These are phyloP conservation scores for Sporothrix inflata DNA, from an alignment of 2,329 filamentous ascomycete genomes.

Conservation along the genomic window DNA sequence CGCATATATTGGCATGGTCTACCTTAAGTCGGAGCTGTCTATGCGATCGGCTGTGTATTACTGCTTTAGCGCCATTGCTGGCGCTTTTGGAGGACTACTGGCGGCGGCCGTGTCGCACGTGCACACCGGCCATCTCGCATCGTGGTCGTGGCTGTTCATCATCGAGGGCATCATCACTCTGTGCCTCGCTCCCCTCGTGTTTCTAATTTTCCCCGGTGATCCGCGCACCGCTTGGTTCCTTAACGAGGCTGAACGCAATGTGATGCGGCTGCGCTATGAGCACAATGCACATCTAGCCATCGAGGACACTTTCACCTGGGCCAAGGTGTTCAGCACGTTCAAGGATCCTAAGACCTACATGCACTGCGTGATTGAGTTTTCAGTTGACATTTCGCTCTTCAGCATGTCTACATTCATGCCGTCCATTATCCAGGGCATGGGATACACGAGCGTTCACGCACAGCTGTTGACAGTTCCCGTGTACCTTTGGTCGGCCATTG, in stretches of 20 bases:
- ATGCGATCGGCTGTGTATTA: conserved; percentile 28
- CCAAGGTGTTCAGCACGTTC: conserved; percentile 36
- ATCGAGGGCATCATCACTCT: conserved; percentile 31
- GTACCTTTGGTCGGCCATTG: conserved; percentile 38
- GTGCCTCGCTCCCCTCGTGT: background rate
- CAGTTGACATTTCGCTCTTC: conserved; percentile 37
- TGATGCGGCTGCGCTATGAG: conserved; percentile 24
- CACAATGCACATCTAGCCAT: conserved; percentile 24
- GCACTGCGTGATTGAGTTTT: conserved; percentile 44
- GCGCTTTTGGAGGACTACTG: conserved; percentile 31
- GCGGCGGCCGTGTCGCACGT: conserved; percentile 27
- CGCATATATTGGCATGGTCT: conserved; percentile 46
- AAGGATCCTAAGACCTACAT: conserved; percentile 38
- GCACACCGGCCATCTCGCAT: conserved; percentile 4
- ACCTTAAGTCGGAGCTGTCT: conserved; percentile 26
- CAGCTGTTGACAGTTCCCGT: conserved; percentile 42
- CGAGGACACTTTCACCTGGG: conserved; percentile 29
- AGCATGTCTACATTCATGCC: conserved; percentile 43
- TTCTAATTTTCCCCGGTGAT: conserved; percentile 25
- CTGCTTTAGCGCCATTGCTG: conserved; percentile 27
- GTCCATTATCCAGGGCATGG: conserved; percentile 42
- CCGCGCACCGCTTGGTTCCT: conserved; percentile 29
- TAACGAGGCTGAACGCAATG: conserved; percentile 25
- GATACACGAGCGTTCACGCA: conserved; percentile 34
- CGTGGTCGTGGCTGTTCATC: conserved; percentile 31